Evolutionary conservation across 2,329 filamentous ascomycete species (phyloP), one percentile per base, ranked within the genome.

Genomic region (Apiospora arundinis): DNA sequence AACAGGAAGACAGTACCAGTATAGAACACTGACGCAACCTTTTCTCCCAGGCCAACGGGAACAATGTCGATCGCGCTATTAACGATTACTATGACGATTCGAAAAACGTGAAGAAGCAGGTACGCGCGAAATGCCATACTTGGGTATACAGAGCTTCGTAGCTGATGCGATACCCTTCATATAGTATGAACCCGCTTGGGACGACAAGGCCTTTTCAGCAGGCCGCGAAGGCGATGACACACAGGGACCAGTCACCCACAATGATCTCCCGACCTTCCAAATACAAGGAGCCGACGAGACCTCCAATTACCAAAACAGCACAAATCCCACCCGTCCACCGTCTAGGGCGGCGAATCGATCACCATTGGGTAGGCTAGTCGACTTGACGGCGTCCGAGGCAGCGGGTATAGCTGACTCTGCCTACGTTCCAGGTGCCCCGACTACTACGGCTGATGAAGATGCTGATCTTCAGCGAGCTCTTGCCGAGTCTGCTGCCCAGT

Each of bases 261-360:
- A 3, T 32, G 6, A 6, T 6, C 6, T 69, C 16, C 32, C 46
- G 86, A 87, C 87, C 21, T 91, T 90, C 77, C 85, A 87, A 74
- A 86, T 91, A 72, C 87, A 91, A 72, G 83, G 85, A 9, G 81
- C 86, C 60, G 85, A 86, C 75, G 83, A 85, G 71, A 80, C 84
- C 8, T 82, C 85, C 45, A 81, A 81, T 14, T 69, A 80, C 65
- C 85, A 85, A 71, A 82, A 81, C 46, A 80, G 81, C 11, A 82
- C 82, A 40, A 86, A 87, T 6, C 88, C 88, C 0, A 91, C 90
- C 23, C 85, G 90, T 70, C 90, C 90, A n/a, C 90, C 90, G 1
- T 92, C 90, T 28, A 83, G 89, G 79, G 83, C 86, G 63, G 88
- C 87, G 72, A 86, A 86, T 74, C 85, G 84, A 76, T 91, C 90